Percentiles rank a stretch among this genome's conserved stretches.
These are phyloP conservation scores for Clitoria ternatea DNA, from an alignment of 306 rosid genomes.

Conservation along the genomic window DNA sequence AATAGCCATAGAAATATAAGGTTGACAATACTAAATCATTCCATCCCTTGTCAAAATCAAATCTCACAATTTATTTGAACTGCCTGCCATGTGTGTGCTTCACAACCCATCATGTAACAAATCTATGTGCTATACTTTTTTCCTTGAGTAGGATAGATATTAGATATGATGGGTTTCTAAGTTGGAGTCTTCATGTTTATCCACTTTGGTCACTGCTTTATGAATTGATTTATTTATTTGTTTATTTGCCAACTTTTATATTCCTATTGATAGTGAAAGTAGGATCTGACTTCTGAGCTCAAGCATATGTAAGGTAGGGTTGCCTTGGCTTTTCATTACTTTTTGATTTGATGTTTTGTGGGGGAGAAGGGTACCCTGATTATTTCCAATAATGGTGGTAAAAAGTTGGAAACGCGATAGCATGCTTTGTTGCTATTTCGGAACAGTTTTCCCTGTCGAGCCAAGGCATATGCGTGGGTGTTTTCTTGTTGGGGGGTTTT, in stretches of 20 bases:
- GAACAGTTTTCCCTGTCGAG: constrained; percentile 30
- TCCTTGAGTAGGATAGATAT: constrained; percentile 30
- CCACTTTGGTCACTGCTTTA: constrained; percentile 36
- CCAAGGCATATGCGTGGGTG: constrained; percentile 36
- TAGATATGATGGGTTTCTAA: constrained; percentile 24
- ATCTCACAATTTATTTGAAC: constrained; percentile 34
- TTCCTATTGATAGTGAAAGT: constrained; percentile 36
- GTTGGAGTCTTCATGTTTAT: constrained; percentile 43
- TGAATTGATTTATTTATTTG: constrained; percentile 22
- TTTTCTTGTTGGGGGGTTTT: constrained; percentile 51
- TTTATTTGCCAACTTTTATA: constrained; percentile 27
- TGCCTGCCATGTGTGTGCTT: constrained; percentile 59
- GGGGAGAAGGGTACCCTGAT: constrained; percentile 33
- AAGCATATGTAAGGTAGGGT: constrained; percentile 37
- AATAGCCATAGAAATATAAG: constrained; percentile 40
- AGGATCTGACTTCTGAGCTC: constrained; percentile 22
- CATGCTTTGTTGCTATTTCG: constrained; percentile 27
- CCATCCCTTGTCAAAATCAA: constrained; percentile 46
- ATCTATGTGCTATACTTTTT: constrained; percentile 10
- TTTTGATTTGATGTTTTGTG: constrained; percentile 42
- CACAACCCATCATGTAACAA: constrained; percentile 38
- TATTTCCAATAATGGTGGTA: constrained; percentile 42
- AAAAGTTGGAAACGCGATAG: constrained; percentile 27
- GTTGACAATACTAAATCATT: constrained; percentile 41
- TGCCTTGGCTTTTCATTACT: constrained; percentile 34